Conservation (phyloP, 73 alveolate species). For the Diophrys appendiculata region DNA sequence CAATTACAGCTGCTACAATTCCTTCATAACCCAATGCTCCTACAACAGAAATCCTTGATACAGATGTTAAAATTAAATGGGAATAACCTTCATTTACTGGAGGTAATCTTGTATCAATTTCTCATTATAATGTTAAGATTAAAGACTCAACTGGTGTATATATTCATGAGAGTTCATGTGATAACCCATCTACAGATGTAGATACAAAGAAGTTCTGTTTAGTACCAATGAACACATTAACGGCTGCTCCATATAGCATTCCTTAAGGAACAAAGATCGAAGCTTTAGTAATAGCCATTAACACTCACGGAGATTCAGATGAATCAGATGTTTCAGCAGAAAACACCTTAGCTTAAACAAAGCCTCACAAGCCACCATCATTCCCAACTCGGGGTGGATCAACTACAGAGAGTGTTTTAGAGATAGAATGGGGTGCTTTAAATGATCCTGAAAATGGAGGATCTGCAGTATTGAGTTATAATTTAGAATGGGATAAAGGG, state of each 20-base stretch:
- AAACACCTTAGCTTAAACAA: constrained; percentile 13
- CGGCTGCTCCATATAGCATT: constrained; percentile 22
- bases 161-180: background rate
- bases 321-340: constrained; percentile 13
- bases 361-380: constrained; percentile 40
- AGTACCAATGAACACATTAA: constrained; percentile 10
- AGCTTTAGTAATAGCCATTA: constrained; percentile 47
- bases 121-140: background rate
- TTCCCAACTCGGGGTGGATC: constrained; percentile 45
- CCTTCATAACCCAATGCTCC: constrained; percentile 54
- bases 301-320: constrained; percentile 39
- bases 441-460: constrained; percentile 27
- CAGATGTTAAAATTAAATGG: constrained; percentile 46
- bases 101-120: constrained; percentile 1
- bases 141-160: background rate
- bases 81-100: constrained; percentile 44
- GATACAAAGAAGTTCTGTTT: background rate
- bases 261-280: constrained; percentile 21
- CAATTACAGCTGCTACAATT: constrained; percentile 43
- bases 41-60: constrained; percentile 7
- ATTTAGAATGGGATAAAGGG: constrained; percentile 46
- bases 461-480: constrained; percentile 32
- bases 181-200: background rate
- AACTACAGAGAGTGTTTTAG: constrained; percentile 25
- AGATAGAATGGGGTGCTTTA: constrained; percentile 42